Evolutionary conservation across 768 basidiomycete species (phyloP).

Genomic region (Lentinula detonsa): DNA sequence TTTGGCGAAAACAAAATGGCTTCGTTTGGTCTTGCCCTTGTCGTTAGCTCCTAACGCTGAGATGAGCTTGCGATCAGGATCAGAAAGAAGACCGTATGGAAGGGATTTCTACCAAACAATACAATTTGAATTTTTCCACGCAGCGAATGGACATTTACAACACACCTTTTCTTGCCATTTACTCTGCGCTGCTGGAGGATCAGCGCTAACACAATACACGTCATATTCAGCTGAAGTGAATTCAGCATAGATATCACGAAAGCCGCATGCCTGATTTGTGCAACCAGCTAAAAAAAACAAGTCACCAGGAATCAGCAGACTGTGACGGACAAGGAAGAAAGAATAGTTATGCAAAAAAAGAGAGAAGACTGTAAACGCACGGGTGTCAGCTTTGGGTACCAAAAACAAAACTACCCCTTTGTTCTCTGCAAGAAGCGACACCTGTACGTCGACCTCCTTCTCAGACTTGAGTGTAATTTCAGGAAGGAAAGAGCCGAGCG

Average conservation of each 20-base stretch:
- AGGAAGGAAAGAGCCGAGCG: constrained; percentile 69
- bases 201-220: constrained; percentile 83
- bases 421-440: constrained; percentile 56
- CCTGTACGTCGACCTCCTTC: constrained; percentile 72
- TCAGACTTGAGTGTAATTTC: constrained; percentile 73
- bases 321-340: not conserved
- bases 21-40: constrained; percentile 81
- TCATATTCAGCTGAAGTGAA: constrained; percentile 64
- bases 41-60: constrained; percentile 75
- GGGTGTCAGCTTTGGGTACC: constrained; percentile 82
- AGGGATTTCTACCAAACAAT: constrained; percentile 57
- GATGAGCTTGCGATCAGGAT: constrained; percentile 79
- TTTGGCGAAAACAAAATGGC: constrained; percentile 90
- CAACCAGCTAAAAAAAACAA: constrained; percentile 59
- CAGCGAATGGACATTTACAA: not conserved
- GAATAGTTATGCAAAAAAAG: not conserved
- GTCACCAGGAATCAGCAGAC: not conserved
- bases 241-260: constrained; percentile 76
- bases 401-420: constrained; percentile 79
- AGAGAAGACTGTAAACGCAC: constrained; percentile 33
- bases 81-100: constrained; percentile 82
- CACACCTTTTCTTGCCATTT: constrained; percentile 86
- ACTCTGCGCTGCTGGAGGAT: constrained; percentile 63
- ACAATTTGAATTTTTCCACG: not conserved
- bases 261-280: constrained; percentile 90